These are phyloP conservation scores for Hyphodiscus sp. DNA, from an alignment of 2,329 filamentous ascomycete species.

Conservation along the genomic window DNA sequence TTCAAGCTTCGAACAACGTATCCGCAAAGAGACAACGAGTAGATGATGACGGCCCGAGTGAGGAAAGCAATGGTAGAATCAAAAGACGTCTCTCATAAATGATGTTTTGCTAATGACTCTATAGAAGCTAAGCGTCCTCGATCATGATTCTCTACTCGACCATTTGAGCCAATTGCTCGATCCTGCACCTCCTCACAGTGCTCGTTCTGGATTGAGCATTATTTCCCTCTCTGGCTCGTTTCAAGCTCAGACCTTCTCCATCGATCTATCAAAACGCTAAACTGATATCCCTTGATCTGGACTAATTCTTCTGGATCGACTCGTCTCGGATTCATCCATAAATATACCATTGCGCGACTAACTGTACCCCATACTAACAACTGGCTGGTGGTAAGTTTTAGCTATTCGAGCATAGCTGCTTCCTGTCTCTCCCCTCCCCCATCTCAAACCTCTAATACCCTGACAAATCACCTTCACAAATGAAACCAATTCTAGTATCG, in stretches of 20 bases:
- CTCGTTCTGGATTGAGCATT: background rate
- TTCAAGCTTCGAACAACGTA: slow-evolving; percentile 13
- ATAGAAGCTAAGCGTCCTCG: slow-evolving; percentile 29
- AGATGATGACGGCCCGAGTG: slow-evolving; percentile 18
- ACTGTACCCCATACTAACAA: background rate
- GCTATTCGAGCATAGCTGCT: slow-evolving; percentile 18
- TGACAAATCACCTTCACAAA: slow-evolving; percentile 14
- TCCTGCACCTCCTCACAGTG: background rate
- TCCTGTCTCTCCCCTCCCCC: slow-evolving; percentile 2
- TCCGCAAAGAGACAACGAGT: slow-evolving; percentile 24
- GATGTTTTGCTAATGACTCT: slow-evolving; percentile 13
- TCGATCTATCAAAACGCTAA: background rate
- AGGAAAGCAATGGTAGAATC: slow-evolving; percentile 20
- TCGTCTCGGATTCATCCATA: background rate
- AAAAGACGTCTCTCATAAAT: background rate
- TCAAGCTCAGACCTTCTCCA: background rate
- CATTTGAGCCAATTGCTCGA: background rate
- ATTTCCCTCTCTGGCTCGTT: background rate
- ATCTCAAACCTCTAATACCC: slow-evolving; percentile 8
- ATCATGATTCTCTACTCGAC: slow-evolving; percentile 16
- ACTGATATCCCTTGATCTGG: background rate
- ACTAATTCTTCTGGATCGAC: background rate
- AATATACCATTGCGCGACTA: slow-evolving; percentile 16
- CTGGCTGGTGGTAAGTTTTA: slow-evolving; percentile 20
- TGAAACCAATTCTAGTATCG: slow-evolving; percentile 13